Evolutionary conservation across 768 basidiomycete genomes (phyloP), one percentile per base, ranked within the genome.

Genomic region (Boletus speciosus): DNA sequence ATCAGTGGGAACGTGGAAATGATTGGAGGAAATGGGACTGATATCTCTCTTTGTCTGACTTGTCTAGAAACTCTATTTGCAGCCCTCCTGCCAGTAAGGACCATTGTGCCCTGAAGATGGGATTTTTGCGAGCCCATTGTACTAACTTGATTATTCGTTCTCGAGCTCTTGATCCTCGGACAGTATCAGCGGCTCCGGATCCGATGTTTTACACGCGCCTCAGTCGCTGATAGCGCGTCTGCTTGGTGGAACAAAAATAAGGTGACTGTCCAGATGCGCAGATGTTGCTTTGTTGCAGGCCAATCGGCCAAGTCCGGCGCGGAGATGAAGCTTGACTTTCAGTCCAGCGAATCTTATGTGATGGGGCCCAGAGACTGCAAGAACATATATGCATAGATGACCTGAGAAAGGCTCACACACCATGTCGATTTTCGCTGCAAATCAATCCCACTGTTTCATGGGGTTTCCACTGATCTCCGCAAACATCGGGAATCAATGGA

Each of bases 101-200:
- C 19, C 14, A 15, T 31, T 16, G 5, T 29, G 29, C 40, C 39
- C 19, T 27, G 25, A 43, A 47, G 19, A 36, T n/a, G 31, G 7
- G 11, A n/a, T 50, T 32, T 48, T 11, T 34, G 21, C 25, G 31
- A 60, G 34, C 9, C 40, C 44, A 43, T 44, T 25, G 8, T 44
- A 31, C 25, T 23, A 25, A 32, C 43, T 19, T 16, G 19, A 27
- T 15, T 11, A n/a, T 41, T 36, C 21, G 19, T 34, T 19, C 34
- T 60, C 27, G 31, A 29, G 41, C 21, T 39, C 21, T 47, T 59
- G 58, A 55, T 59, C 51, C 49, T 60, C 41, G 57, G 57, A 52
- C 47, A 29, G 2, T 14, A 5, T 39, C 12, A 32, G 19, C 32
- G 29, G 12, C 23, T 19, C 32, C 45, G 39, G 9, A 25, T 32